A percentile compares a stretch with the other conserved stretches of the same genome.
Conservation (phyloP, 441 rosid genomes). For the Melastoma candidum region DNA sequence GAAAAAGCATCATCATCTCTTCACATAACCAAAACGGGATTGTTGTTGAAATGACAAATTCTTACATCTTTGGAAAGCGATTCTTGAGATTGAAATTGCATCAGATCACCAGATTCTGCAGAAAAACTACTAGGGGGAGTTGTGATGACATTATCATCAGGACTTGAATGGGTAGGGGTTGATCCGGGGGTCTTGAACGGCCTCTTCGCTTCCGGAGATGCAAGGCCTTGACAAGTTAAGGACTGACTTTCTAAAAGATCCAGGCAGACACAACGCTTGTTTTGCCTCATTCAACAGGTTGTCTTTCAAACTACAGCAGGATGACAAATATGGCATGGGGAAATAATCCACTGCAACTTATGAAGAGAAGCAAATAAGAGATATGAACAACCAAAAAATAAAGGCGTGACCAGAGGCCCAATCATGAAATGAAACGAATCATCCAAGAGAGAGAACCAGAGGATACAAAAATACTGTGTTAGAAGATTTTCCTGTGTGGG, state of each 20-base stretch:
- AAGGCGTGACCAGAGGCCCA: not conserved
- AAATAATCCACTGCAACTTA: too few relatives aligned
- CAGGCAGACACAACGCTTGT: too few relatives aligned
- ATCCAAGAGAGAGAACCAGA: conserved; percentile 9
- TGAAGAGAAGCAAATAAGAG: not conserved
- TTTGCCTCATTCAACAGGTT: too few relatives aligned
- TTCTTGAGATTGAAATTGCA: conserved; percentile 10
- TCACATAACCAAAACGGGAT: not conserved
- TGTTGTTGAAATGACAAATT: conserved; percentile 4
- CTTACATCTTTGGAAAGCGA: conserved; percentile 17
- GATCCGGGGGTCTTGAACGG: conserved; percentile 62
- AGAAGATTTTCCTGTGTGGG: conserved; percentile 92
- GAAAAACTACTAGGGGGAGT: conserved; percentile 21
- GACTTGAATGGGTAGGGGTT: conserved; percentile 39
- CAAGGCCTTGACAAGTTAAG: conserved; percentile 64
- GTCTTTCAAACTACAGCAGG: too few relatives aligned
- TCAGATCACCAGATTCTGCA: conserved; percentile 23
- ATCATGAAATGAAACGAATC: not conserved
- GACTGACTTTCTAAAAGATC: conserved; percentile 15
- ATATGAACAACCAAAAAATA: not conserved
- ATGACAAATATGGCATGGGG: too few relatives aligned
- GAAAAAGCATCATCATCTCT: too few relatives aligned
- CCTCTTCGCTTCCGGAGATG: conserved; percentile 83
- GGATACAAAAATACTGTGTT: conserved; percentile 97
- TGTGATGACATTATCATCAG: conserved; percentile 24